Base-by-base conservation (phyloP, 1,139 yeast species). In the Geotrichum fermentans region DNA sequence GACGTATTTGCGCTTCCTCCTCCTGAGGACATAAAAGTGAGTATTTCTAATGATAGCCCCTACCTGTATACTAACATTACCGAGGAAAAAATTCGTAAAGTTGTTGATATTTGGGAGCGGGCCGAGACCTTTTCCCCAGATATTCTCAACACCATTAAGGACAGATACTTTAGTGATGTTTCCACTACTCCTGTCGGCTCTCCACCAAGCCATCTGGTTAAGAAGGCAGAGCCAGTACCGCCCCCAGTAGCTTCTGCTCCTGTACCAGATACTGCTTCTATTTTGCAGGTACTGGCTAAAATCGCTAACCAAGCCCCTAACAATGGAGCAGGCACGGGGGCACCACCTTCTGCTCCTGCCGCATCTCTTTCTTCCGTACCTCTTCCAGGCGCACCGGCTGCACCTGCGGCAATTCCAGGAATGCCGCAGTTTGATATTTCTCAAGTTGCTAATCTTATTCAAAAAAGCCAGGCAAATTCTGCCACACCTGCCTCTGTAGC, bases 71-170 rank as follows among this genome's bases (percentile, higher is more conserved):
- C 61, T 13, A 51, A 46, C 43, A 58, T 57, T 16, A 47, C 49
- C 57, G 73, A 73, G 63, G 87, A 79, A 52, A 92, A 89, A 67
- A 79, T 89, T 58, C 74, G 80, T 61, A 90, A 89, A 68, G 75
- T 92, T 59, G 77, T 92, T 58, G 96, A 87, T 56, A 90, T 92
- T 61, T 92, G 98, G 98, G 88, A 82, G 60, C 80, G 88, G 57
- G 85, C 92, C 32, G 81, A 79, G 45, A 84, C 96, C 14, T 92
- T 92, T 67, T 73, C 75, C 48, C 75, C 76, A 39, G 73, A 74
- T 40, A 70, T 75, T 35, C 71, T 90, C 53, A 68, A 74, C 48
- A 66, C 75, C 20, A 76, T 86, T 51, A 78, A 82, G 64, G 66
- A 71, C n/a, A 80, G 77, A 60, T 79, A 78, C 66, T 82, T 81